Evolutionary conservation across 148 eudicot genomes (phyloP).

Genomic region (Fagopyrum tataricum): DNA sequence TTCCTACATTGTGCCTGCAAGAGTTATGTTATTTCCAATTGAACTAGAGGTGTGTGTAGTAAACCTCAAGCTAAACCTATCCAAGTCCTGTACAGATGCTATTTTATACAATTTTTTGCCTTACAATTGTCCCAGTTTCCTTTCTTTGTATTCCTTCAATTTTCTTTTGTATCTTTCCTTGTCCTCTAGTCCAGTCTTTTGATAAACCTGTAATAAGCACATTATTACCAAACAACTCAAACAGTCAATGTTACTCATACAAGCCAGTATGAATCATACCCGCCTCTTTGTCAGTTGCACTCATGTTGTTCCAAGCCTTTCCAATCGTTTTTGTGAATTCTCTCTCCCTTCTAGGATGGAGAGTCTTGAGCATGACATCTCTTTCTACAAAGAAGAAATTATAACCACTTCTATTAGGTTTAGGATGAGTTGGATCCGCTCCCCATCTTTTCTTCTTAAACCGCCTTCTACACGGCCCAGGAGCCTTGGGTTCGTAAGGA

Average conservation of each 20-base stretch:
- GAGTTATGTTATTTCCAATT: not conserved
- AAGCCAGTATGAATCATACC: not conserved
- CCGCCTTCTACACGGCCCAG: constrained; percentile 11
- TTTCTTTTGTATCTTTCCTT: constrained; percentile 74
- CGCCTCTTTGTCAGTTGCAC: constrained; percentile 41
- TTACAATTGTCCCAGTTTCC: not conserved
- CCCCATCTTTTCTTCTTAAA: constrained; percentile 36
- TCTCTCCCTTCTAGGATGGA: constrained; percentile 44
- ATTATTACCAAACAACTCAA: not conserved
- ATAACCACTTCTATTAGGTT: constrained; percentile 73
- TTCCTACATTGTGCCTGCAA: not conserved
- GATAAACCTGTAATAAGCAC: constrained; percentile 40
- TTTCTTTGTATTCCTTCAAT: constrained; percentile 52
- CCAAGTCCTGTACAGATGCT: not conserved
- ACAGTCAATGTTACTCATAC: not conserved
- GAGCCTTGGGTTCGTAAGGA: constrained; percentile 27
- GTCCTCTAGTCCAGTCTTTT: constrained; percentile 48
- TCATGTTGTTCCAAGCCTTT: constrained; percentile 51
- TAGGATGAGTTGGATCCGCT: constrained; percentile 57
- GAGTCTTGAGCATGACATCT: constrained; percentile 45
- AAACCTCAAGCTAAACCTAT: not conserved
- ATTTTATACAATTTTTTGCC: constrained; percentile 1
- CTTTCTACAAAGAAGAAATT: constrained; percentile 68
- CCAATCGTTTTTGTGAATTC: constrained; percentile 73
- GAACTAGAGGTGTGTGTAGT: not conserved